These are phyloP conservation scores for Ophiostoma sp. DNA, from an alignment of 2,329 filamentous ascomycete species.

Conservation along the genomic window DNA sequence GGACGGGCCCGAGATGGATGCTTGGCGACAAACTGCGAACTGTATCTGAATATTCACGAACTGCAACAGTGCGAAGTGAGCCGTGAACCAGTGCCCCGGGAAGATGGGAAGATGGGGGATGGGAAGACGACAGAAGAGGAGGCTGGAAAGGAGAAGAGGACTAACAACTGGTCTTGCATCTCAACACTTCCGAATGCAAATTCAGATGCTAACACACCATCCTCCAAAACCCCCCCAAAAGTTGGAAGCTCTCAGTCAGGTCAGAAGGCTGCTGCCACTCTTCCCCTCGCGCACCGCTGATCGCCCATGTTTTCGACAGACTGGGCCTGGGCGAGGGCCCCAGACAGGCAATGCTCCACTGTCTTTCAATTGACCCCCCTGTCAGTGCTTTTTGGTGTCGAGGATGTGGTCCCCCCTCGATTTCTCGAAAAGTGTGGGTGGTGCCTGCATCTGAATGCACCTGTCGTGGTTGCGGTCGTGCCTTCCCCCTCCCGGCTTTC, in stretches of 20 bases:
- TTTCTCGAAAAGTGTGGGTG: not conserved
- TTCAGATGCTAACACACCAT: not conserved
- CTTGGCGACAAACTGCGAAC: not conserved
- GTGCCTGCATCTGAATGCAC: not conserved
- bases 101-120: not conserved
- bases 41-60: not conserved
- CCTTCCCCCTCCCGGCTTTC: not conserved
- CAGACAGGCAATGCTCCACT: not conserved
- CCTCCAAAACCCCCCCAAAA: too few relatives aligned
- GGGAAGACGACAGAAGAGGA: too few relatives aligned
- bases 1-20: not conserved
- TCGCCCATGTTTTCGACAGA: not conserved
- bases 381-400: not conserved
- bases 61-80: not conserved
- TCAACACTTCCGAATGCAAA: not conserved
- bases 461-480: not conserved
- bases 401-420: not conserved
- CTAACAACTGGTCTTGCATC: not conserved
- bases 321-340: not conserved
- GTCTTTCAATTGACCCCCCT: not conserved
- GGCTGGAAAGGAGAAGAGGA: too few relatives aligned
- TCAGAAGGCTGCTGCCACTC: not conserved
- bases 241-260: not conserved
- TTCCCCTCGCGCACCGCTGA: not conserved
- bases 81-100: not conserved